A percentile compares a stretch with the other conserved stretches of the same genome.
Conservation (phyloP, 1,284 basidiomycete genomes). For the Leccinum subspadiceum region DNA sequence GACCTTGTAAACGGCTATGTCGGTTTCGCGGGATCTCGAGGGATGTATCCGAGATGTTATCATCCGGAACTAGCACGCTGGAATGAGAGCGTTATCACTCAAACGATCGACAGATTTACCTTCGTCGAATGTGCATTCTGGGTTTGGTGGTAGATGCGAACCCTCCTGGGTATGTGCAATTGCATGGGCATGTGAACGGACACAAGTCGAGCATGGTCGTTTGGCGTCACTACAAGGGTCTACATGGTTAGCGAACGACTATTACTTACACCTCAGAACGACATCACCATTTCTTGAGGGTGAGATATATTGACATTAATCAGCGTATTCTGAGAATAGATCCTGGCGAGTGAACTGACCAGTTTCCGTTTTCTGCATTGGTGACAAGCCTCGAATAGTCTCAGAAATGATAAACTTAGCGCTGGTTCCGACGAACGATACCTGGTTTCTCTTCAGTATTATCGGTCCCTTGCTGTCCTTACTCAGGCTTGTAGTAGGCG, state of each 20-base stretch:
- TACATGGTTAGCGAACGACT: slow-evolving; percentile 3
- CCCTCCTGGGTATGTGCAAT: slow-evolving; percentile 56
- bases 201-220: slow-evolving; percentile 65
- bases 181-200: slow-evolving; percentile 60
- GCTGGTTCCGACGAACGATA: slow-evolving; percentile 17
- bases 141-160: slow-evolving; percentile 46
- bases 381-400: slow-evolving; percentile 29
- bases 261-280: not conserved
- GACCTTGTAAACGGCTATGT: slow-evolving; percentile 60
- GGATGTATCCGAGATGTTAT: slow-evolving; percentile 18
- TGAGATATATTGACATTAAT: not conserved
- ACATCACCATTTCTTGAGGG: slow-evolving; percentile 58
- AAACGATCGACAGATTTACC: slow-evolving; percentile 31
- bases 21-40: slow-evolving; percentile 52
- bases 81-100: not conserved
- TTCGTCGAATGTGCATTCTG: slow-evolving; percentile 71
- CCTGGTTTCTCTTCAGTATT: slow-evolving; percentile 61
- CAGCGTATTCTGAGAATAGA: slow-evolving; percentile 1
- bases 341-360: slow-evolving; percentile 42
- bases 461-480: slow-evolving; percentile 8
- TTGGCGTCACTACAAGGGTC: slow-evolving; percentile 55
- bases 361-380: slow-evolving; percentile 72
- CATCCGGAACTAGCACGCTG: slow-evolving; percentile 10
- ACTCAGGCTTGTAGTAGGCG: slow-evolving; percentile 1
- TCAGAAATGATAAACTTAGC: slow-evolving; percentile 3